Evolutionary conservation across 768 basidiomycete species (phyloP), one percentile per base, ranked within the genome.

Genomic region (Psilocybe subaeruginosa): DNA sequence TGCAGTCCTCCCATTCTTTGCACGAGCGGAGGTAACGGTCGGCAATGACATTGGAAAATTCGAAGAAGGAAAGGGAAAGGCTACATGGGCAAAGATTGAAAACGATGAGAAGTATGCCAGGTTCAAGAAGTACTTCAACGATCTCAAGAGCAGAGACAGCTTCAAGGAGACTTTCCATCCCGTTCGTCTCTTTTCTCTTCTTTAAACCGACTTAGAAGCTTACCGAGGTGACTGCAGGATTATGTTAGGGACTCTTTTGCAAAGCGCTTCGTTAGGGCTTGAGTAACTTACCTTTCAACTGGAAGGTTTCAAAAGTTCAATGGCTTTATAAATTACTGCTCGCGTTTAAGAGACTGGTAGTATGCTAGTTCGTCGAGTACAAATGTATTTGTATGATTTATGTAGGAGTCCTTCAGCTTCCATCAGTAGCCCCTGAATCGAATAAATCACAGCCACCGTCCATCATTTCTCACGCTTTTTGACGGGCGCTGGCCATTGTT

Each of bases 1-100:
- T 5, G 82, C 85, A 0, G 68, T 89, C 27, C 74, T 81, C 3
- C 86, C 90, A 0, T 87, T 89, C 78, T 65, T 89, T 12, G 86
- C 80, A n/a, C 77, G 89, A 9, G 62, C 81, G 45, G 77, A 81
- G 29, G 59, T 84, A 0, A 52, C 69, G 31, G 64, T 85, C 31
- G 71, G 74, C 67, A 80, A 85, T 61, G 85, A 88, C 33, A 31
- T 86, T 19, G 87, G 87, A 0, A 74, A 71, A 19, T 90, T 73
- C 64, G 76, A 78, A 4, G 72, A 67, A 27, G 87, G 83, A 8
- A 76, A 81, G 35, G 86, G 86, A 0, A 72, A 66, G 48, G 80
- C 76, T 64, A 70, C 80, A 2, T 73, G 79, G 51, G 75, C 81
- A 31, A 73, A 68, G 3, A 69, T 89, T 51, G 73, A 76, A 58